Percentiles rank a stretch among this genome's conserved stretches.
phyloP scores from a whole-genome alignment of 2,329 filamentous ascomycete species.

The Xylariales sp. region DNA sequence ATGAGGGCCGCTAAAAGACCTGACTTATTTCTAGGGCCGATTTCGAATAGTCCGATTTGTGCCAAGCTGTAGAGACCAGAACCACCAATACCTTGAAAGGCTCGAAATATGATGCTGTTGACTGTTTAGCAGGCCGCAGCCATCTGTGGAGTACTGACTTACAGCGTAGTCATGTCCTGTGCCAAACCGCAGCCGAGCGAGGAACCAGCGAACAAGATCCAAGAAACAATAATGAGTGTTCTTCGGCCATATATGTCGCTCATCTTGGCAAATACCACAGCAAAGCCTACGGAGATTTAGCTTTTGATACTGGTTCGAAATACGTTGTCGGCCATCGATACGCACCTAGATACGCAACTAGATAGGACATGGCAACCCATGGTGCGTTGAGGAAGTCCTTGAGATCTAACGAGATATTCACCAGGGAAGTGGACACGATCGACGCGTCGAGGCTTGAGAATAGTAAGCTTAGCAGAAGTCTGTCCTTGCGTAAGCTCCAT shows the following conservation, averaged over 20 bases:
- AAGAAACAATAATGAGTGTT: slow-evolving; percentile 44
- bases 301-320: background rate
- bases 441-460: slow-evolving; percentile 55
- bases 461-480: slow-evolving; percentile 47
- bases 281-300: slow-evolving; percentile 37
- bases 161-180: slow-evolving; percentile 47
- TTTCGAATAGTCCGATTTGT: slow-evolving; percentile 52
- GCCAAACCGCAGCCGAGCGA: slow-evolving; percentile 50
- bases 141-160: slow-evolving; percentile 16
- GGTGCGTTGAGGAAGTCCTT: slow-evolving; percentile 46
- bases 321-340: background rate
- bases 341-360: slow-evolving; percentile 52
- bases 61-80: slow-evolving; percentile 58
- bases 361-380: slow-evolving; percentile 53
- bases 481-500: too few relatives aligned
- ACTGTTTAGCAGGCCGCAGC: background rate
- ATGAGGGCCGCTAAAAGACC: slow-evolving; percentile 51
- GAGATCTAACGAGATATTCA: slow-evolving; percentile 51
- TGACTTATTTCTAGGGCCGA: slow-evolving; percentile 48
- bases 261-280: slow-evolving; percentile 52
- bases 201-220: slow-evolving; percentile 51
- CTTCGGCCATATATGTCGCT: slow-evolving; percentile 56
- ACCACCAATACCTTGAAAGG: slow-evolving; percentile 56
- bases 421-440: slow-evolving; percentile 53
- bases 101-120: slow-evolving; percentile 51